Conservation (phyloP, 2,329 filamentous ascomycete species). For the Penicillium sp. region DNA sequence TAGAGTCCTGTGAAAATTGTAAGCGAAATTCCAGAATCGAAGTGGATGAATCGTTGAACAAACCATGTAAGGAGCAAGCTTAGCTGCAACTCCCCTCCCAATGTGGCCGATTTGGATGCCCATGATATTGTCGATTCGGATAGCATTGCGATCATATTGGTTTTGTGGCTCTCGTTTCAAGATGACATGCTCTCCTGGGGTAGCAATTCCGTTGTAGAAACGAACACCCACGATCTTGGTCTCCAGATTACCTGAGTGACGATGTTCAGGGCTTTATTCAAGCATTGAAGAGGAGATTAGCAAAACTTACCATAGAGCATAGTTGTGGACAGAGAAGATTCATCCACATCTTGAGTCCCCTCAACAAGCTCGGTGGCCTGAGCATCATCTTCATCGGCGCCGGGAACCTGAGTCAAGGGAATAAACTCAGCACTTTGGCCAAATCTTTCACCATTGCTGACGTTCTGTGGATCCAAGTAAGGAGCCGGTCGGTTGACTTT, state of each 20-base stretch:
- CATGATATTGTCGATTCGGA: constrained; percentile 75
- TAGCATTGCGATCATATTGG: constrained; percentile 72
- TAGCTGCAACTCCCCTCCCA: constrained; percentile 65
- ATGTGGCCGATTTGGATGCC: constrained; percentile 77
- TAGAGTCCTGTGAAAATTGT: constrained; percentile 48
- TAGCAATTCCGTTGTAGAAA: constrained; percentile 66
- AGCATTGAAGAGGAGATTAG: neutral
- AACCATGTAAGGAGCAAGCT: constrained; percentile 72
- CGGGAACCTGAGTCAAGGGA: constrained; percentile 31
- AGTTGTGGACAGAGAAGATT: constrained; percentile 34
- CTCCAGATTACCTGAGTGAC: constrained; percentile 37
- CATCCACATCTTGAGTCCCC: constrained; percentile 36
- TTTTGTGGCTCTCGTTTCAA: constrained; percentile 68
- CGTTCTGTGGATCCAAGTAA: neutral
- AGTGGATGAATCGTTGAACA: constrained; percentile 15
- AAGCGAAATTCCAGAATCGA: neutral
- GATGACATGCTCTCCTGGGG: constrained; percentile 62
- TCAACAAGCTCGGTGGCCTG: constrained; percentile 34
- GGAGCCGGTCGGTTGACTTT: constrained; percentile 6
- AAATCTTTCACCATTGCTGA: constrained; percentile 28
- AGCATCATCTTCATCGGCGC: constrained; percentile 40
- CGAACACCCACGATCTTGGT: constrained; percentile 62
- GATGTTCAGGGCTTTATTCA: neutral
- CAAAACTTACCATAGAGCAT: constrained; percentile 39
- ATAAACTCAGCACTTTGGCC: constrained; percentile 30